Base-by-base conservation (phyloP, 495 filamentous ascomycete genomes). In the Penicillium waksmanii region DNA sequence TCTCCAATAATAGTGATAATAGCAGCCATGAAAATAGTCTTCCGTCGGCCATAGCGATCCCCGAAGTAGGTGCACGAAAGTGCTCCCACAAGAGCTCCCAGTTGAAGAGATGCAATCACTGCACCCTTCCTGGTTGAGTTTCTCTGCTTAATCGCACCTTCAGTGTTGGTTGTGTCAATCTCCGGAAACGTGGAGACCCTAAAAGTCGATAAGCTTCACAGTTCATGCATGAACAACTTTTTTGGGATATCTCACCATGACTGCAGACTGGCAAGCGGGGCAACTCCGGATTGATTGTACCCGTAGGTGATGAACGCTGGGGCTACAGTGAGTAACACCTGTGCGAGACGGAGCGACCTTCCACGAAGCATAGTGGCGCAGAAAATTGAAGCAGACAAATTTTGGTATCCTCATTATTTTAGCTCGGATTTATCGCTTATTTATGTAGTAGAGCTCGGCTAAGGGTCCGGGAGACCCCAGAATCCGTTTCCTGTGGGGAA, bases 1-100 rank as follows among this genome's bases (percentile, higher is more conserved):
- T 63, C 62, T 10, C 74, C 74, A 49, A 76, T 40, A 0, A 67
- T 43, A 42, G 62, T 68, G 19, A 73, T 51, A 44, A 67, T 51
- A 21, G 51, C 53, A 34, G 68, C 71, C 11, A 68, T 17, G 19
- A 63, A 61, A 46, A 77, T 66, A 47, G 64, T 73, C n/a, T 63
- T 67, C 17, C 73, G 65, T 17, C 74, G 65, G 7, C 74, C 75
- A 23, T 72, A 63, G 1, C 36, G 40, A 53, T 76, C 74, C 1
- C 73, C 73, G 5, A 68, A 62, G 23, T 65, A 27, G n/a, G 69
- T 66, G 36, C 64, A 68, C 1, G 67, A 53, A 18, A 74, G 63
- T 3, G 70, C 73, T 8, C 65, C 65, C 5, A 65, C 11, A 33
- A 67, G 50, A 1, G 54, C 54, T 11, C 65, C 65, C 9, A 67